phyloP scores from a whole-genome alignment of 441 rosid species.

The Pelargonium cotyledonis region DNA sequence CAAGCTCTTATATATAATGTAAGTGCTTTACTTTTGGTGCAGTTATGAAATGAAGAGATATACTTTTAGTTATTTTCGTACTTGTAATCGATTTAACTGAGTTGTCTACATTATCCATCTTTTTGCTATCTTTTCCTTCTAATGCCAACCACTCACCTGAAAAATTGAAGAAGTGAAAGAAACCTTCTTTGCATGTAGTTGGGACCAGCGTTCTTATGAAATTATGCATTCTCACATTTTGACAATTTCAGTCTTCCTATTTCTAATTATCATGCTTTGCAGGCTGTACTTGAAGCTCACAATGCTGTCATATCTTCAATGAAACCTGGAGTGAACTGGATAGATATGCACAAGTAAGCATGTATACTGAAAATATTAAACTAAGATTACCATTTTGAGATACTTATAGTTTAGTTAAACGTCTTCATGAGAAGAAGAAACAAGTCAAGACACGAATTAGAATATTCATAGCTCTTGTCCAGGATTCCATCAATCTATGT shows the following conservation, averaged over 20 bases:
- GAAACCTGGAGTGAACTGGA: slow-evolving; percentile 91
- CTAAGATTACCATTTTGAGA: neutral
- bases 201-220: neutral
- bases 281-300: slow-evolving; percentile 92
- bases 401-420: neutral
- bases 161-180: neutral
- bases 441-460: neutral
- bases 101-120: neutral
- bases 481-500: neutral
- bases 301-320: slow-evolving; percentile 71
- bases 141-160: neutral
- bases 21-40: slow-evolving; percentile 29
- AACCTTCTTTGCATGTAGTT: neutral
- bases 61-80: neutral
- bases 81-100: neutral
- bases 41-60: neutral
- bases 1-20: slow-evolving; percentile 80
- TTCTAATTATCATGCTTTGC: slow-evolving; percentile 21
- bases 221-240: slow-evolving; percentile 1
- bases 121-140: neutral
- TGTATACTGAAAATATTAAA: slow-evolving; percentile 4
- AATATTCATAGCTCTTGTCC: too few relatives aligned
- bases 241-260: slow-evolving; percentile 12
- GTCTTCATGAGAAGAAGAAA: neutral
- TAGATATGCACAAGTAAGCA: slow-evolving; percentile 92